A percentile compares a stretch with the other conserved stretches of the same genome.
These are phyloP conservation scores for Paracoccidioides brasiliensis DNA, from an alignment of 2,329 filamentous ascomycete genomes.

Conservation along the genomic window DNA sequence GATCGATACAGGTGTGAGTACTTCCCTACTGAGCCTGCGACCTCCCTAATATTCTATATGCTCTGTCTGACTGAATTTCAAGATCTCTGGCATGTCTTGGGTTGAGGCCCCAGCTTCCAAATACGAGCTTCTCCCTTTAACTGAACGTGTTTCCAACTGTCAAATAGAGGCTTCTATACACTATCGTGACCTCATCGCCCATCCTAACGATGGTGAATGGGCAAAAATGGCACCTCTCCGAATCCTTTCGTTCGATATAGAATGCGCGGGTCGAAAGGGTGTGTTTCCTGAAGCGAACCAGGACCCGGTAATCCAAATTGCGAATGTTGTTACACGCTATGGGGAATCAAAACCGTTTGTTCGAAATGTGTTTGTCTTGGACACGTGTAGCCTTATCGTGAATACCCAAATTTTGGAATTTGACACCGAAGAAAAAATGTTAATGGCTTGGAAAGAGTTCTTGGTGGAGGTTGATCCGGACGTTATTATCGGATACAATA, in stretches of 20 bases:
- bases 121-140: conserved; percentile 50
- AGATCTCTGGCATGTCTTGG: conserved; percentile 95
- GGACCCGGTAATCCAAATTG: conserved; percentile 95
- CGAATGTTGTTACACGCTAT: conserved; percentile 86
- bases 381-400: conserved; percentile 84
- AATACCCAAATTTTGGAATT: conserved; percentile 87
- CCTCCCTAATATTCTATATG: background rate
- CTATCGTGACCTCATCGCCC: conserved; percentile 72
- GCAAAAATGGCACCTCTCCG: conserved; percentile 93
- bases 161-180: conserved; percentile 86
- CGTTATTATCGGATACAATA: conserved; percentile 98
- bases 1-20: conserved; percentile 74
- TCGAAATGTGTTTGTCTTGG: conserved; percentile 89
- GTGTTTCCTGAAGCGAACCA: conserved; percentile 87
- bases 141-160: conserved; percentile 73
- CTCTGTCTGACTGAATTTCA: background rate
- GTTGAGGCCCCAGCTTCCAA: conserved; percentile 61
- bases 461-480: conserved; percentile 83
- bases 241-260: conserved; percentile 93
- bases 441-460: conserved; percentile 86
- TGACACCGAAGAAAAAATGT: conserved; percentile 70
- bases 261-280: conserved; percentile 93
- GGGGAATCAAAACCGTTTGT: conserved; percentile 94
- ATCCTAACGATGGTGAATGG: conserved; percentile 86
- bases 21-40: background rate